Evolutionary conservation across 2,329 filamentous ascomycete species (phyloP), one percentile per base, ranked within the genome.

Genomic region (Colletotrichum lupini): DNA sequence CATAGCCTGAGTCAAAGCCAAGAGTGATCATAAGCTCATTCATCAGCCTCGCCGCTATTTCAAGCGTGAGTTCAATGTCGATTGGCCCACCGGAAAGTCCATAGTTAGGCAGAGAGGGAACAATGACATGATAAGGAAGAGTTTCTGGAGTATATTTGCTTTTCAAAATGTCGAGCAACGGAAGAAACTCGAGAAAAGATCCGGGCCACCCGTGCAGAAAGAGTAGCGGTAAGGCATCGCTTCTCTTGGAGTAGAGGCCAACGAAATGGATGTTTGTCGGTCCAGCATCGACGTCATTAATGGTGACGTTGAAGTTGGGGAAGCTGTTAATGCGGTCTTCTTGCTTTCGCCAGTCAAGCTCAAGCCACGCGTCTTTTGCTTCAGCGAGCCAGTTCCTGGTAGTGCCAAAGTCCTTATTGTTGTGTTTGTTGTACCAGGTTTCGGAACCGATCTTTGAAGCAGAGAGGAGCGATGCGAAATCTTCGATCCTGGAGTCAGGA

Each of bases 91-190:
- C 84, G 0, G 88, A 89, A 14, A 67, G 35, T 9, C 55, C 65
- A 76, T 87, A 91, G 16, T 88, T 89, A 0, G 88, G 87, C 6
- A 91, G 80, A 0, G 86, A 88, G 0, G 89, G 89, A 0, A 87
- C 85, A 49, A 91, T 83, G 62, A 91, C 78, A 75, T 91, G 88
- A 77, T 88, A 91, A 0, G 89, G 89, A n/a, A 91, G 79, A 0
- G 80, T 82, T 0, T 85, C 80, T 0, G 87, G 82, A 0, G 84
- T 83, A 76, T 90, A 90, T 66, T 85, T 86, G 3, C 82, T 76
- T 26, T 77, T 78, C 2, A 91, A 77, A 3, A 87, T 55, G 2
- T 83, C 77, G 65, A 91, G 77, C 7, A 90, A 80, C 2, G 84
- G 84, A 2, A 91, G 76, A 75, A 91, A 91, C 74, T 91, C 90